A percentile compares a stretch with the other conserved stretches of the same genome.
Conservation (phyloP, 495 filamentous ascomycete species). For the Oleoguttula mirabilis region DNA sequence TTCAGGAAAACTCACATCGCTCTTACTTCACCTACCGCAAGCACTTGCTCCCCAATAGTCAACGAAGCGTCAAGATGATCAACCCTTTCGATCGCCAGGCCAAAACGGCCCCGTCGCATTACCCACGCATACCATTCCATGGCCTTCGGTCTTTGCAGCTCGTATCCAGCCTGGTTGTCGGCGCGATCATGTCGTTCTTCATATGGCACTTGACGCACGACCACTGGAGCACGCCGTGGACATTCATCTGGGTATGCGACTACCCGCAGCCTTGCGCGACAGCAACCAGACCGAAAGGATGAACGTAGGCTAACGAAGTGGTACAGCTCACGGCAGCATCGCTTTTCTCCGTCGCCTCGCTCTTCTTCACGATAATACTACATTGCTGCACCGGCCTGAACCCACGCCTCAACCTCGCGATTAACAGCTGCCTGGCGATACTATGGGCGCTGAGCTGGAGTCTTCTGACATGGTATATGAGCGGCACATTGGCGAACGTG, state of each 20-base stretch:
- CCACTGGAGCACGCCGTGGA: constrained; percentile 45
- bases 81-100: constrained; percentile 15
- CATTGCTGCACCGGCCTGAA: constrained; percentile 47
- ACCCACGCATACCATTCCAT: constrained; percentile 49
- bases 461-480: constrained; percentile 46
- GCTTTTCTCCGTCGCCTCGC: constrained; percentile 42
- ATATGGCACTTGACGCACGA: constrained; percentile 45
- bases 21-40: no score
- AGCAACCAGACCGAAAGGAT: no score
- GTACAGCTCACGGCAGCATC: constrained; percentile 44
- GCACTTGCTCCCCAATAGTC: no score
- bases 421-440: constrained; percentile 41
- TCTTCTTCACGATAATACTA: constrained; percentile 41
- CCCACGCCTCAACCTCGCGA: constrained; percentile 40
- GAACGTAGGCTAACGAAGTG: no score
- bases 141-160: constrained; percentile 39
- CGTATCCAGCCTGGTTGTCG: constrained; percentile 45
- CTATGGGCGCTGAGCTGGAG: constrained; percentile 47
- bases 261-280: no score
- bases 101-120: constrained; percentile 39
- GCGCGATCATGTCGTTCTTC: constrained; percentile 49
- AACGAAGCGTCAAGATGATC: constrained; percentile 13
- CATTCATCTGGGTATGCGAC: constrained; percentile 47
- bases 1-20: no score
- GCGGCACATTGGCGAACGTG: constrained; percentile 43